These are phyloP conservation scores for Athelia psychrophila DNA, from an alignment of 1,284 basidiomycete genomes.

Conservation along the genomic window DNA sequence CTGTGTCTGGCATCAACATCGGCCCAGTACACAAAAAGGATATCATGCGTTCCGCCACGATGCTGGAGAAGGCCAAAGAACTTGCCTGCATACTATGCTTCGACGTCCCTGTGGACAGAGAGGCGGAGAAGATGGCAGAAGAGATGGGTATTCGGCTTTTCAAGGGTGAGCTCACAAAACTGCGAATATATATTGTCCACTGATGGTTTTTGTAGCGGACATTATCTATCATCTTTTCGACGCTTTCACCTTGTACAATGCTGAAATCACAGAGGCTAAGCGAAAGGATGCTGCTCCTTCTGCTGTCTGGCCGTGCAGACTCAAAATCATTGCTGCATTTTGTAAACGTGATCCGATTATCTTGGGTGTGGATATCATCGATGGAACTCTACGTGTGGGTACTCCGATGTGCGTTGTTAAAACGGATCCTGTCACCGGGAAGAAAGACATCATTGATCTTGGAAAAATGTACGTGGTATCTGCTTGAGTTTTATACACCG, in stretches of 20 bases:
- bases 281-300: constrained; percentile 89
- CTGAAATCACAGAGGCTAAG: constrained; percentile 92
- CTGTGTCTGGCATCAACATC: constrained; percentile 96
- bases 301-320: constrained; percentile 95
- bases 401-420: constrained; percentile 97
- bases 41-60: constrained; percentile 89
- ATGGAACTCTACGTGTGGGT: constrained; percentile 90
- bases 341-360: constrained; percentile 98
- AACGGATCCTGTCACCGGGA: constrained; percentile 80
- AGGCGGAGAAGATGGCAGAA: constrained; percentile 88
- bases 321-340: constrained; percentile 92
- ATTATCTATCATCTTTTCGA: constrained; percentile 99
- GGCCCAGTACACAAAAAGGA: constrained; percentile 98
- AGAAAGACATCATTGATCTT: constrained; percentile 88
- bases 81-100: constrained; percentile 96
- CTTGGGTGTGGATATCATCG: constrained; percentile 94
- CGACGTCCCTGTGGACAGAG: constrained; percentile 93
- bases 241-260: constrained; percentile 95
- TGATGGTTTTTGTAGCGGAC: constrained; percentile 55
- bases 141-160: constrained; percentile 94
- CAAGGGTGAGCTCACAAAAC: constrained; percentile 57
- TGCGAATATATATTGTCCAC: not conserved
- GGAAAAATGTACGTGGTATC: constrained; percentile 82
- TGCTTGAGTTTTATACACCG: constrained; percentile 1
- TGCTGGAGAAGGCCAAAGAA: constrained; percentile 97